Conservation (phyloP, 768 basidiomycete genomes). For the Rubroboletus pulcherrimus region DNA sequence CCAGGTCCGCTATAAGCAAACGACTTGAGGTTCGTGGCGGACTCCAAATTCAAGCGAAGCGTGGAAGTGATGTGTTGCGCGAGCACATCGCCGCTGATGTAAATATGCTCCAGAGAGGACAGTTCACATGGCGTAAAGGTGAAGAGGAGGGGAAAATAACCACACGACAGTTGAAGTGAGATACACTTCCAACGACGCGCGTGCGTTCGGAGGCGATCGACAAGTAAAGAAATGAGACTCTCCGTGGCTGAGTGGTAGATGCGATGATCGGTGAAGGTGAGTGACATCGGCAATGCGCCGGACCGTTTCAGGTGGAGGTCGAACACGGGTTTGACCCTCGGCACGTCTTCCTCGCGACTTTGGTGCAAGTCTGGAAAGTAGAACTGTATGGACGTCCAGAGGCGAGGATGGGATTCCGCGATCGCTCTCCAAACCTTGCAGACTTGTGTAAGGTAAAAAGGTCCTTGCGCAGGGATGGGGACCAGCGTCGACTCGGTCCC, state of each 20-base stretch:
- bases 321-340: not conserved
- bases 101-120: slow-evolving; percentile 12
- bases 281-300: slow-evolving; percentile 10
- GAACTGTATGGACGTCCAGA: slow-evolving; percentile 24
- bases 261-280: slow-evolving; percentile 21
- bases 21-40: slow-evolving; percentile 14
- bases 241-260: slow-evolving; percentile 1
- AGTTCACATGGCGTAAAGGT: slow-evolving; percentile 14
- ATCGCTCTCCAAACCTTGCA: slow-evolving; percentile 21
- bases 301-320: slow-evolving; percentile 17
- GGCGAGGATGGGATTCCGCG: slow-evolving; percentile 7
- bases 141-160: slow-evolving; percentile 17
- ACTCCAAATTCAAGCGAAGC: slow-evolving; percentile 3
- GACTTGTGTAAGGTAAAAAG: slow-evolving; percentile 14
- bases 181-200: slow-evolving; percentile 18
- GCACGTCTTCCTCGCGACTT: slow-evolving; percentile 1
- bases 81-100: slow-evolving; percentile 3
- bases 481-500: not conserved
- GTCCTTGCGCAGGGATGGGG: not conserved
- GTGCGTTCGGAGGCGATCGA: slow-evolving; percentile 10
- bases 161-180: slow-evolving; percentile 5
- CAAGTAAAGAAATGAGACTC: slow-evolving; percentile 9
- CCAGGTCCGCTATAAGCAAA: slow-evolving; percentile 14
- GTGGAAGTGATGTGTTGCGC: not conserved
- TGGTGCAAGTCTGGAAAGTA: slow-evolving; percentile 1